A percentile compares a stretch with the other conserved stretches of the same genome.
These are phyloP conservation scores for Cryomyces antarcticus DNA, from an alignment of 495 filamentous ascomycete species.

Conservation along the genomic window DNA sequence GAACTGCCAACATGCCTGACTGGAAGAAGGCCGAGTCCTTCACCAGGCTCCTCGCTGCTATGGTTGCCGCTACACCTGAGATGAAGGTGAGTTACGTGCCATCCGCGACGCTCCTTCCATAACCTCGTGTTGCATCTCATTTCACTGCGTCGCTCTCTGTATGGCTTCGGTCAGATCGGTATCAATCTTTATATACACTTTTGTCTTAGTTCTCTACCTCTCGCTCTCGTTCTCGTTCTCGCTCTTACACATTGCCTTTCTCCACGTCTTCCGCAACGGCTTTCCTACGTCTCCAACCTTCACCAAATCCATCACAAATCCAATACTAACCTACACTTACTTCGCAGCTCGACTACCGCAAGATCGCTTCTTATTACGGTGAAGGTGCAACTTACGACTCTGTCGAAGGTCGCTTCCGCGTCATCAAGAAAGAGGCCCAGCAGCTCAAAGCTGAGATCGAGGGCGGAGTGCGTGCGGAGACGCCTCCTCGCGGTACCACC, in stretches of 20 bases:
- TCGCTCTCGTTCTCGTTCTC: too few relatives aligned
- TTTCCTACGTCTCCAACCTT: too few relatives aligned
- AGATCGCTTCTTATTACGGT: slow-evolving; percentile 5
- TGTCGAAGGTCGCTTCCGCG: slow-evolving; percentile 21
- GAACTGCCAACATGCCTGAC: slow-evolving; percentile 1
- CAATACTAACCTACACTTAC: background rate
- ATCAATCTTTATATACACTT: too few relatives aligned
- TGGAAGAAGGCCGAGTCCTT: slow-evolving; percentile 4
- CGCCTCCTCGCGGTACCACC: slow-evolving; percentile 4
- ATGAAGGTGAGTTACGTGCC: slow-evolving; percentile 3
- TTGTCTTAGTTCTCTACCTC: too few relatives aligned
- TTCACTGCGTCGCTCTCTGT: too few relatives aligned
- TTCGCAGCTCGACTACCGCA: background rate
- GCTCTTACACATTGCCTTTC: too few relatives aligned
- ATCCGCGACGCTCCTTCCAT: too few relatives aligned
- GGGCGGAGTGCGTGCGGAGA: slow-evolving; percentile 6
- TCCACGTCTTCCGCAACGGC: too few relatives aligned
- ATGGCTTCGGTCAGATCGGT: too few relatives aligned
- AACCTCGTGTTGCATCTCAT: too few relatives aligned
- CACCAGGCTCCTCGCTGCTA: slow-evolving; percentile 8
- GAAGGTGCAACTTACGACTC: slow-evolving; percentile 22
- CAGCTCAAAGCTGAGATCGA: slow-evolving; percentile 13
- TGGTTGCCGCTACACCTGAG: slow-evolving; percentile 3
- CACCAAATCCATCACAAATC: too few relatives aligned
- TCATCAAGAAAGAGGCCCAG: slow-evolving; percentile 13